Evolutionary conservation across 495 filamentous ascomycete species (phyloP).

Genomic region (Penicillium cinerascens): DNA sequence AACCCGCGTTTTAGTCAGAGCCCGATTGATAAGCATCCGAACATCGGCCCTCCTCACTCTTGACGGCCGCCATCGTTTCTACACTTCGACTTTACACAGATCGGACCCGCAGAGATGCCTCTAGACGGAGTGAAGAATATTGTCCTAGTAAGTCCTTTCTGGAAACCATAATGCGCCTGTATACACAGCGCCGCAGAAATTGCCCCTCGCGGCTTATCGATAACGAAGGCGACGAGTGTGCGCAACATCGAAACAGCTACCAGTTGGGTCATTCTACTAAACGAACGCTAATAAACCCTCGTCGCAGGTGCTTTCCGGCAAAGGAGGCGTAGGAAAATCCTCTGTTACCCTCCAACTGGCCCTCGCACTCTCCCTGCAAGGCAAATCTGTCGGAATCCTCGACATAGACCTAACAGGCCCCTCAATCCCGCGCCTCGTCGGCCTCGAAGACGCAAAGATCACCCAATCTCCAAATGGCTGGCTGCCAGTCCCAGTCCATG

Average conservation of each 20-base stretch:
- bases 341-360: constrained; percentile 94
- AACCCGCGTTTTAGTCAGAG: constrained; percentile 17
- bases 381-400: constrained; percentile 86
- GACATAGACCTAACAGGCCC: constrained; percentile 96
- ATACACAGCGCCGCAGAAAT: constrained; percentile 1
- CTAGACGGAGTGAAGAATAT: constrained; percentile 52
- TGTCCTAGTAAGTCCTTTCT: constrained; percentile 39
- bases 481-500: constrained; percentile 81
- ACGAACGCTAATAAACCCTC: neutral
- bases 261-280: neutral
- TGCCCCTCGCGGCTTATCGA: constrained; percentile 42
- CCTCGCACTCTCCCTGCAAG: constrained; percentile 78
- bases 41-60: constrained; percentile 28
- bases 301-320: constrained; percentile 77
- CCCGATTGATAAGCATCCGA: constrained; percentile 46
- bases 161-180: neutral
- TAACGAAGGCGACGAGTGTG: constrained; percentile 24
- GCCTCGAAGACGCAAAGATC: constrained; percentile 82
- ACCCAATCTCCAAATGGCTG: constrained; percentile 85
- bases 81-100: neutral
- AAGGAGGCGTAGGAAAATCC: constrained; percentile 97
- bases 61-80: constrained; percentile 6
- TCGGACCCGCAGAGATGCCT: constrained; percentile 35
- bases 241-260: neutral
- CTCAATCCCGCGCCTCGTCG: constrained; percentile 91